These are phyloP conservation scores for Leonotis leonurus DNA, from an alignment of 257 asterid species.

Conservation along the genomic window DNA sequence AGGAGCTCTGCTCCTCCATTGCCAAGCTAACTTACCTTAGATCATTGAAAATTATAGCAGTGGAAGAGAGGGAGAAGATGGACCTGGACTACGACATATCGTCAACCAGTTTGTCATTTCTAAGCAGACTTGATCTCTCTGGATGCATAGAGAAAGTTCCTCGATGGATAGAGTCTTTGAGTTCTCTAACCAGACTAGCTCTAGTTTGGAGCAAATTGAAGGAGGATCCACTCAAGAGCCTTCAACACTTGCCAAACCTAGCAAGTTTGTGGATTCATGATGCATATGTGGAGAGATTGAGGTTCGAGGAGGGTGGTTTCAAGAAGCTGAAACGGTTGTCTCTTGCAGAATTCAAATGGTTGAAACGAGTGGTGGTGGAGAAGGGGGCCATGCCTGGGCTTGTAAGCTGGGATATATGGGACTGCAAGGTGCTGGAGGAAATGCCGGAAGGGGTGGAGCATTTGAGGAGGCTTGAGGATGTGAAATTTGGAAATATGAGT, in stretches of 20 bases:
- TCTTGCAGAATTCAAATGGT: not conserved
- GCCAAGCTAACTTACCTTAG: conserved; percentile 1
- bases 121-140: not conserved
- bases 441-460: conserved; percentile 7
- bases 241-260: conserved; percentile 1
- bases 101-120: not conserved
- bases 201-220: not conserved
- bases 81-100: conserved; percentile 8
- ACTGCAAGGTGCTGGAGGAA: not conserved
- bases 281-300: not conserved
- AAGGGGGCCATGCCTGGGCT: conserved; percentile 6
- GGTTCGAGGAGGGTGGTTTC: not conserved
- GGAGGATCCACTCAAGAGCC: not conserved
- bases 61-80: not conserved
- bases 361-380: conserved; percentile 16
- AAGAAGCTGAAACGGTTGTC: not conserved
- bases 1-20: conserved; percentile 25
- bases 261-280: not conserved
- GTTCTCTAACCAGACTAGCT: not conserved
- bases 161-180: conserved; percentile 14
- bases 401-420: not conserved
- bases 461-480: not conserved
- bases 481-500: not conserved
- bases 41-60: not conserved
- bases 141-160: conserved; percentile 20